These are phyloP conservation scores for Diospyros kaki DNA, from an alignment of 148 eudicot species.

Conservation along the genomic window DNA sequence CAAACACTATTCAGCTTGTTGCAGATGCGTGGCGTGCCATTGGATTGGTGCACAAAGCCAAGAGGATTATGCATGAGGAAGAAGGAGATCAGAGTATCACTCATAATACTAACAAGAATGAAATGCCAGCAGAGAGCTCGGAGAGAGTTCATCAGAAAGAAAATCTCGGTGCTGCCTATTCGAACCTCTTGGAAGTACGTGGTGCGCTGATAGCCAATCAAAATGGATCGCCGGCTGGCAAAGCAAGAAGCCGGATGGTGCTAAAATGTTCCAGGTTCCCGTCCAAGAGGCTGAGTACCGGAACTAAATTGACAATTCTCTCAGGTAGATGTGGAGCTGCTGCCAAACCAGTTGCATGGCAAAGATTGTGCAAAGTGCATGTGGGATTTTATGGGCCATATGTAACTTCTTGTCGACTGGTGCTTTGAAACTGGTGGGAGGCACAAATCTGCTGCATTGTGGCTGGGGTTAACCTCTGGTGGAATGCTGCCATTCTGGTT, in stretches of 20 bases:
- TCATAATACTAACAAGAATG: slow-evolving; percentile 14
- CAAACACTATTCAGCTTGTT: slow-evolving; percentile 56
- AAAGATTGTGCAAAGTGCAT: slow-evolving; percentile 18
- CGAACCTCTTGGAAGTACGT: slow-evolving; percentile 11
- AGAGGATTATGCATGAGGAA: slow-evolving; percentile 30
- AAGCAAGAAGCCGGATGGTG: slow-evolving; percentile 31
- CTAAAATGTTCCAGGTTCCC: slow-evolving; percentile 27
- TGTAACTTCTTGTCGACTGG: slow-evolving; percentile 34
- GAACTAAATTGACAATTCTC: slow-evolving; percentile 17
- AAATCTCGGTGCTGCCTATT: slow-evolving; percentile 19
- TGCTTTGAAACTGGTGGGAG: slow-evolving; percentile 22
- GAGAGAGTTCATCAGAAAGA: slow-evolving; percentile 21
- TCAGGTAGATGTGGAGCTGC: slow-evolving; percentile 31
- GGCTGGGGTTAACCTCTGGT: neutral
- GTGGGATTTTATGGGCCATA: slow-evolving; percentile 22
- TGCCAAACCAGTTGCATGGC: slow-evolving; percentile 22
- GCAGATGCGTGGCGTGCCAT: slow-evolving; percentile 80
- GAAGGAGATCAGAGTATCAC: slow-evolving; percentile 14
- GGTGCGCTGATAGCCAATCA: slow-evolving; percentile 16
- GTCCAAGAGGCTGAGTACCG: slow-evolving; percentile 16
- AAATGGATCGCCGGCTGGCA: slow-evolving; percentile 24
- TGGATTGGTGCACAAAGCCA: slow-evolving; percentile 63
- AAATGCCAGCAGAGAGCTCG: slow-evolving; percentile 14
- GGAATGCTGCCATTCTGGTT: neutral
- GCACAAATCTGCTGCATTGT: neutral